phyloP scores from a whole-genome alignment of 371 early-diverging fungal genomes.

The Cladochytrium tenue region DNA sequence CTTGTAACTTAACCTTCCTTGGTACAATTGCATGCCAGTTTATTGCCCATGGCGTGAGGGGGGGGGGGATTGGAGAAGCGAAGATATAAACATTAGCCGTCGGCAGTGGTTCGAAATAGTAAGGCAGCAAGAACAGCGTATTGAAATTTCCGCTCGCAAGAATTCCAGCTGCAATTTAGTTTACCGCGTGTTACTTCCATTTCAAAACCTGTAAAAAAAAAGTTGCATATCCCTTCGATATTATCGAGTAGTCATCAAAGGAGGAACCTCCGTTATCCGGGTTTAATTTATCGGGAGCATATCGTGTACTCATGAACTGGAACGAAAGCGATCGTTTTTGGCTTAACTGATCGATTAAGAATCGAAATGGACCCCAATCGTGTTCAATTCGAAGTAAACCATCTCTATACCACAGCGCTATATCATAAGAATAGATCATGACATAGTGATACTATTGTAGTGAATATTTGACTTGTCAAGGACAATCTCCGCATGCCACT shows the following conservation, averaged over 20 bases:
- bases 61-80: no score
- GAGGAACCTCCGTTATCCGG: conserved; percentile 11
- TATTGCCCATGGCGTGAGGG: no score
- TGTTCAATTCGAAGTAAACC: neutral
- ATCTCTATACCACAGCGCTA: conserved; percentile 63
- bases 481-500: neutral
- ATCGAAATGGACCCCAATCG: conserved; percentile 71
- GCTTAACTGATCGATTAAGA: conserved; percentile 78
- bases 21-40: no score
- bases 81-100: no score
- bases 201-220: conserved; percentile 57
- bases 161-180: conserved; percentile 72
- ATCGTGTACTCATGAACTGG: conserved; percentile 35
- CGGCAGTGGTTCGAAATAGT: no score
- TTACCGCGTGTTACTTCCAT: conserved; percentile 76
- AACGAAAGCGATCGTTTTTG: conserved; percentile 63
- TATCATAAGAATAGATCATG: conserved; percentile 82
- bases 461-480: conserved; percentile 33
- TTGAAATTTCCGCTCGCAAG: conserved; percentile 64
- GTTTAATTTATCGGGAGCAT: conserved; percentile 34
- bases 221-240: conserved; percentile 68
- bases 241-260: conserved; percentile 57
- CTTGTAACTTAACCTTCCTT: no score
- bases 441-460: conserved; percentile 74
- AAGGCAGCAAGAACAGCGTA: conserved; percentile 36